Percentiles rank a stretch among this genome's conserved stretches.
Conservation (phyloP, 768 basidiomycete genomes). For the Serendipita indica region DNA sequence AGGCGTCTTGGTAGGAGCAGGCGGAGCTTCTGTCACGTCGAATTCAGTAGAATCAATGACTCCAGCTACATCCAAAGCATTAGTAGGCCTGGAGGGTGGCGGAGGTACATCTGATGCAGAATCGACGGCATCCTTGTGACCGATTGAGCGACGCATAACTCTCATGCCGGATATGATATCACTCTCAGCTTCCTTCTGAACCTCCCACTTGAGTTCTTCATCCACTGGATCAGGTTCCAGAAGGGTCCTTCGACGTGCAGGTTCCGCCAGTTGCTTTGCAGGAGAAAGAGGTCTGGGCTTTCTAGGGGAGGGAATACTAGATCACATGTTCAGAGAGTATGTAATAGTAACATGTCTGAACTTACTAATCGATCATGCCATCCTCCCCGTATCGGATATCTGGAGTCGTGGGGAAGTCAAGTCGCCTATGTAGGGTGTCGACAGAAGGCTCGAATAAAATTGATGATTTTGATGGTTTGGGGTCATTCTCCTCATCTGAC, state of each 20-base stretch:
- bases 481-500: neutral
- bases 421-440: too few relatives aligned
- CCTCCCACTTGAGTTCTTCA: neutral
- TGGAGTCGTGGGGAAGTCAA: neutral
- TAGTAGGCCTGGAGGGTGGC: too few relatives aligned
- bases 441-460: neutral
- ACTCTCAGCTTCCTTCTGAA: neutral
- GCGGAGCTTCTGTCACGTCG: neutral
- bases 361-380: slow-evolving; percentile 1
- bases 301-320: neutral
- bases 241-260: neutral
- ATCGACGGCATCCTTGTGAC: neutral
- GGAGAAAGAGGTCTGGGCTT: neutral
- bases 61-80: too few relatives aligned
- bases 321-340: too few relatives aligned
- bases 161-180: neutral
- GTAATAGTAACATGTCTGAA: neutral
- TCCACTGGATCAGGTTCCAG: neutral
- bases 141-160: neutral
- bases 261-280: neutral
- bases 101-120: too few relatives aligned
- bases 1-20: neutral
- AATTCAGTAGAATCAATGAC: too few relatives aligned
- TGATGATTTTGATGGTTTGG: neutral
- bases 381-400: neutral